Conservation (phyloP, 306 rosid species). For the Quercus parvula region DNA sequence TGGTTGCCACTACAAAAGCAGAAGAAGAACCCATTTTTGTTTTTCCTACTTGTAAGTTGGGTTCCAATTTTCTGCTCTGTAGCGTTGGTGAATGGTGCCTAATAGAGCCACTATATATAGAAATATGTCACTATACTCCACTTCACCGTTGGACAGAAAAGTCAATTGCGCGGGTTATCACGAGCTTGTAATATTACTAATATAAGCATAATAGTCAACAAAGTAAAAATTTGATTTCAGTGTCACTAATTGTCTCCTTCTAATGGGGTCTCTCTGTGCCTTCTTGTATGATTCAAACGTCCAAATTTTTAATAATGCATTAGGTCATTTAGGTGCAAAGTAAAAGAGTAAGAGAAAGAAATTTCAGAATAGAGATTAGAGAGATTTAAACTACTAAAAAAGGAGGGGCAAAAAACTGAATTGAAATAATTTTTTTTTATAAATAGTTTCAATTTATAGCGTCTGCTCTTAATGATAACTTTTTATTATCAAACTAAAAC, state of each 20-base stretch:
- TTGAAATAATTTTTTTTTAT: background rate
- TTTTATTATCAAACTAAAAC: too few relatives aligned
- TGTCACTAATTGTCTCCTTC: background rate
- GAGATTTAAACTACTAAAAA: background rate
- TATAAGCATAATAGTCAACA: background rate
- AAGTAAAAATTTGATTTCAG: background rate
- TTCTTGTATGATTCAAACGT: background rate
- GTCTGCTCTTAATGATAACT: accelerated
- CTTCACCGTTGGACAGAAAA: background rate
- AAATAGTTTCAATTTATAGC: background rate
- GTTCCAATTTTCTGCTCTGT: background rate
- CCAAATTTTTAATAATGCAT: background rate
- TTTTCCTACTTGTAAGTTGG: background rate
- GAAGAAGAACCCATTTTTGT: slow-evolving; percentile 35
- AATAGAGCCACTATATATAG: background rate
- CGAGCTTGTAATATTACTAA: background rate
- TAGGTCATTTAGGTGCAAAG: background rate
- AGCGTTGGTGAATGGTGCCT: background rate
- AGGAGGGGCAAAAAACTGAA: background rate
- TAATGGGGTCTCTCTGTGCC: too few relatives aligned
- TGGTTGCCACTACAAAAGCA: background rate
- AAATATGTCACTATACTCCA: background rate
- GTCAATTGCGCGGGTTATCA: background rate
- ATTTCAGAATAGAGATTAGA: background rate
- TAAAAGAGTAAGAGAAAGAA: background rate